phyloP scores from a whole-genome alignment of 1,139 yeast genomes.

The Hanseniaspora uvarum region DNA sequence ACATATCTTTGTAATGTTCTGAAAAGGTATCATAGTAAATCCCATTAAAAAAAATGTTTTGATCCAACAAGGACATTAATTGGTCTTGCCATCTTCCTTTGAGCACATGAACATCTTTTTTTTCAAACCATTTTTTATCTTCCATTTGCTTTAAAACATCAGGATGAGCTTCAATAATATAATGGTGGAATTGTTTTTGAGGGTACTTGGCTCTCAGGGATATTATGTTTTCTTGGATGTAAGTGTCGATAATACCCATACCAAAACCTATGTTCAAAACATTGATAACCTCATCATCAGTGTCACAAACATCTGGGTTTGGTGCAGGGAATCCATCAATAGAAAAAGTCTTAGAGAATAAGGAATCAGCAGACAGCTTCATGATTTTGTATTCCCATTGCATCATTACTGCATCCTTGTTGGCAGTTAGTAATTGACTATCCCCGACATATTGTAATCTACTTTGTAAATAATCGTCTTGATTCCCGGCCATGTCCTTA shows the following conservation, averaged over 20 bases:
- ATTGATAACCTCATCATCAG: constrained; percentile 34
- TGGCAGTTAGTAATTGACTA: constrained; percentile 54
- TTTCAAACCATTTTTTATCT: constrained; percentile 76
- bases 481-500: constrained; percentile 52
- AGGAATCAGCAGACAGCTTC: constrained; percentile 65
- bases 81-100: constrained; percentile 91
- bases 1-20: constrained; percentile 73
- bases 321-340: constrained; percentile 19
- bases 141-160: constrained; percentile 64
- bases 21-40: constrained; percentile 90
- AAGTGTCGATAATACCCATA: constrained; percentile 85
- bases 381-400: constrained; percentile 83
- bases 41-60: constrained; percentile 75
- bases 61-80: constrained; percentile 50
- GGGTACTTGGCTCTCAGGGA: constrained; percentile 29
- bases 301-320: constrained; percentile 27
- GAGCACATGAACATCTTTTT: constrained; percentile 57
- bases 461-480: constrained; percentile 53
- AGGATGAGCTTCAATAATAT: constrained; percentile 91
- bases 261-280: constrained; percentile 88
- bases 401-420: constrained; percentile 94
- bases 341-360: constrained; percentile 38
- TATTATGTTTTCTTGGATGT: constrained; percentile 55
- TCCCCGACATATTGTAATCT: constrained; percentile 60
- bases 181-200: constrained; percentile 39